These are phyloP conservation scores for Nemania sp. DNA, from an alignment of 2,329 filamentous ascomycete genomes.

Conservation along the genomic window DNA sequence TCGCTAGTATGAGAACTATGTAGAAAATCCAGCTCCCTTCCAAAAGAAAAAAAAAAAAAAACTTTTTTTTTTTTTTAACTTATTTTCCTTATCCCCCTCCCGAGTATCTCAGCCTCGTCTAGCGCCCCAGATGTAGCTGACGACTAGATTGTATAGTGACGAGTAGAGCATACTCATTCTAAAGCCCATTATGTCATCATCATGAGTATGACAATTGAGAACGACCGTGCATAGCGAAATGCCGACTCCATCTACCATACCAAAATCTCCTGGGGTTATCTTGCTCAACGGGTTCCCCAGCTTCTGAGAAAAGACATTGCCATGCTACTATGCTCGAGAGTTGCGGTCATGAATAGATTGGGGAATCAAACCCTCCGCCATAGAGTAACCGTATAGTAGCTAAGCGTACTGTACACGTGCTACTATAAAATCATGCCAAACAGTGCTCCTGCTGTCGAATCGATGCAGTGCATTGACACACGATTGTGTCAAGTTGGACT, in stretches of 20 bases:
- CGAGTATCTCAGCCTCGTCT: background rate
- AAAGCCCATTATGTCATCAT: slow-evolving; percentile 5
- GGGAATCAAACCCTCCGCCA: slow-evolving; percentile 15
- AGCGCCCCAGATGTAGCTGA: background rate
- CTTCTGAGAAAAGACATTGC: slow-evolving; percentile 7
- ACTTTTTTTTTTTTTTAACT: slow-evolving; percentile 44
- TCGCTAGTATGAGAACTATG: slow-evolving; percentile 45
- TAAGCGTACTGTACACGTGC: slow-evolving; percentile 26
- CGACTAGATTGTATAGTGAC: slow-evolving; percentile 1
- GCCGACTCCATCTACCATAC: background rate
- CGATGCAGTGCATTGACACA: slow-evolving; percentile 49
- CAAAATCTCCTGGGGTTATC: slow-evolving; percentile 9
- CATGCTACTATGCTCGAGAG: slow-evolving; percentile 21
- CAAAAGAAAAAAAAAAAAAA: slow-evolving; percentile 40
- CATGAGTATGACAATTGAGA: background rate
- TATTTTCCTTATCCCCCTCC: slow-evolving; percentile 23
- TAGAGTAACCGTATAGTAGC: slow-evolving; percentile 22
- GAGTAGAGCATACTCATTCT: slow-evolving; percentile 9
- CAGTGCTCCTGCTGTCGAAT: slow-evolving; percentile 51
- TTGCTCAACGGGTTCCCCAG: slow-evolving; percentile 1
- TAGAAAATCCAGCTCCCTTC: slow-evolving; percentile 46
- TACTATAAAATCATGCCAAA: slow-evolving; percentile 37
- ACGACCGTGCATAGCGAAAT: slow-evolving; percentile 11
- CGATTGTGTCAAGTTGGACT: slow-evolving; percentile 33
- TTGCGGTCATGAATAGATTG: slow-evolving; percentile 13